Base-by-base conservation (phyloP, 164 flowering plant species). In the Vitis cinerea region DNA sequence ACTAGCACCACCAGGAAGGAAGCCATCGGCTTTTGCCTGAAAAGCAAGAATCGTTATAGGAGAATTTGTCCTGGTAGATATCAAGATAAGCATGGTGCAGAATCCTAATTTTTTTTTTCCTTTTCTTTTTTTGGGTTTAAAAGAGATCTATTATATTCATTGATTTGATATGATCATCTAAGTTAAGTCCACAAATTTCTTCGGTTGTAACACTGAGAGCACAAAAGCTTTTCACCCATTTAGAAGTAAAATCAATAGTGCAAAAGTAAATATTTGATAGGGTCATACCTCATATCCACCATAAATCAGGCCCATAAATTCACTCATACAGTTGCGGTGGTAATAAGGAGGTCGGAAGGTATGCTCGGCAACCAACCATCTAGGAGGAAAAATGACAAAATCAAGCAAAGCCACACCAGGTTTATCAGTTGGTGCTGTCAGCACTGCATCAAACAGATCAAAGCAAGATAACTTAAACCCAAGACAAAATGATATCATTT, bases 281-380 rank as follows among this genome's bases (percentile, higher is more conserved):
- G 31, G 2, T 0, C 13, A 68, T 74, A 94, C 99, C 98, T 94
- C 99, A 62, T 94, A 94, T 60, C 81, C 87, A 54, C 99, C 99
- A 77, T 83, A 67, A 68, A 94, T 87, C 48, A 94, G 80, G 64
- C 99, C 99, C 99, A 94, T 94, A 66, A 94, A 94, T 80, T 94
- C 99, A 72, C 93, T 94, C 99, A 94, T 94, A 63, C 97, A 94
- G 70, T 94, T 94, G 51, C 97, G 96, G 74, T 94, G 99, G 74
- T 89, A 92, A 77, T 94, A 94, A 23, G 98, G 99, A 71, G 99
- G 98, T 55, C 99, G 86, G 67, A 92, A 94, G 51, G 99, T 94
- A 70, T 92, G 94, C 79, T 92, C 99, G 19, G 99, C 97, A 71
- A 91, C 97, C 86, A 91, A 74, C 98, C 99, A 94, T 55, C 97